A percentile compares a stretch with the other conserved stretches of the same genome.
Conservation (phyloP, 345 rosid genomes). For the Cardamine occulta region DNA sequence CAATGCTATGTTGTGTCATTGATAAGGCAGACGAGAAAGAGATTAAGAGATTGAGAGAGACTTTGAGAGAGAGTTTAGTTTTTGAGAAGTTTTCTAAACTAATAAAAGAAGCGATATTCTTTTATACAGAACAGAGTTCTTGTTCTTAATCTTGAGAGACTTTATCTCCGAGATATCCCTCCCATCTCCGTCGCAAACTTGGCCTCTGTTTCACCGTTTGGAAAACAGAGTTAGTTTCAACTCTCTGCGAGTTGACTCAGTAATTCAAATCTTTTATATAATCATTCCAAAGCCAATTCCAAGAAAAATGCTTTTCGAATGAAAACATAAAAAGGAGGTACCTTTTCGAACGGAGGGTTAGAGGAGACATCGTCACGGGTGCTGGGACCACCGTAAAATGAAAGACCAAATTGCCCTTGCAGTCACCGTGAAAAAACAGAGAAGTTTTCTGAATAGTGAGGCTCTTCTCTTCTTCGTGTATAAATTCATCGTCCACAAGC, state of each 20-base stretch:
- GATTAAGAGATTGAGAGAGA: too few species aligned
- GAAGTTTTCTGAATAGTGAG: slow-evolving; percentile 84
- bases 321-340: slow-evolving; percentile 19
- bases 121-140: too few species aligned
- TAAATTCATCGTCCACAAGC: slow-evolving; percentile 57
- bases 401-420: slow-evolving; percentile 67
- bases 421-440: slow-evolving; percentile 80
- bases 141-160: too few species aligned
- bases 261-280: not conserved
- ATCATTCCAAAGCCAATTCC: not conserved
- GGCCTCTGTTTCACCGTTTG: slow-evolving; percentile 55
- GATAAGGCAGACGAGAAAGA: too few species aligned
- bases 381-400: slow-evolving; percentile 92
- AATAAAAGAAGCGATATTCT: too few species aligned
- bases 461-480: slow-evolving; percentile 57
- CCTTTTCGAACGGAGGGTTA: slow-evolving; percentile 96
- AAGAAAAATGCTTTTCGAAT: not conserved
- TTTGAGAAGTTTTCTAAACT: too few species aligned
- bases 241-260: not conserved
- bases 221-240: slow-evolving; percentile 12
- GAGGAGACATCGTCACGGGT: slow-evolving; percentile 78
- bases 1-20: too few species aligned
- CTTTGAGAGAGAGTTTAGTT: too few species aligned
- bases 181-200: slow-evolving; percentile 74
- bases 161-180: slow-evolving; percentile 60